A percentile compares a stretch with the other conserved stretches of the same genome.
Conservation (phyloP, 202 grass and related monocot genomes). For the Carex sylvatica region DNA sequence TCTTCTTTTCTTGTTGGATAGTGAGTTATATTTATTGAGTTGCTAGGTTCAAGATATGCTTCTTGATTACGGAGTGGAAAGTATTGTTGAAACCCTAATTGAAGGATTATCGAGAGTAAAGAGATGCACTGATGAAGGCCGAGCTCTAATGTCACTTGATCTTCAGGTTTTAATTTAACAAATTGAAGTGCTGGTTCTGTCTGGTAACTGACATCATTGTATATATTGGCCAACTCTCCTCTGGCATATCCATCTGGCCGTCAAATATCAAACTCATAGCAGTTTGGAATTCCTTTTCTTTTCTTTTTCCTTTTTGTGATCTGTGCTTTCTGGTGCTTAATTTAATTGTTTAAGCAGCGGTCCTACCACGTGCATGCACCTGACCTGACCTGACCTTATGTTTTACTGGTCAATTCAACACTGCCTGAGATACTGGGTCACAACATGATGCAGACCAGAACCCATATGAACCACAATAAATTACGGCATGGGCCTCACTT, state of each 20-base stretch:
- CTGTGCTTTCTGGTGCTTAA: not conserved
- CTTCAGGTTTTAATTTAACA: constrained; percentile 62
- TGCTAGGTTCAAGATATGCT: constrained; percentile 81
- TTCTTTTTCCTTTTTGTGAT: not conserved
- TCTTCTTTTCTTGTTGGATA: constrained; percentile 13
- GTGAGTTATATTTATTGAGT: constrained; percentile 27
- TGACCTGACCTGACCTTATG: not conserved
- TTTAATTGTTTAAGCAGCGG: not conserved
- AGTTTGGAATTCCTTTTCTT: not conserved
- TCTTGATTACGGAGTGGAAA: constrained; percentile 82
- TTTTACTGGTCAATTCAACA: not conserved
- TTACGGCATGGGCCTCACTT: not conserved
- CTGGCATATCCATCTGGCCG: not conserved
- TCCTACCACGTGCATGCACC: not conserved
- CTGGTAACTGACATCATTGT: not conserved
- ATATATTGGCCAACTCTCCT: not conserved
- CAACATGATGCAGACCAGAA: not conserved
- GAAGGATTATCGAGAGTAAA: constrained; percentile 97
- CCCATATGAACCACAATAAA: not conserved
- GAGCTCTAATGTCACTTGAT: constrained; percentile 96
- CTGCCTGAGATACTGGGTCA: not conserved
- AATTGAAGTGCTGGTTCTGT: not conserved
- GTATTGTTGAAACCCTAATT: constrained; percentile 70
- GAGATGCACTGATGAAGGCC: constrained; percentile 92
- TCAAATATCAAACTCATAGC: not conserved